Evolutionary conservation across 345 rosid species (phyloP).

Genomic region (Anacardium occidentale): DNA sequence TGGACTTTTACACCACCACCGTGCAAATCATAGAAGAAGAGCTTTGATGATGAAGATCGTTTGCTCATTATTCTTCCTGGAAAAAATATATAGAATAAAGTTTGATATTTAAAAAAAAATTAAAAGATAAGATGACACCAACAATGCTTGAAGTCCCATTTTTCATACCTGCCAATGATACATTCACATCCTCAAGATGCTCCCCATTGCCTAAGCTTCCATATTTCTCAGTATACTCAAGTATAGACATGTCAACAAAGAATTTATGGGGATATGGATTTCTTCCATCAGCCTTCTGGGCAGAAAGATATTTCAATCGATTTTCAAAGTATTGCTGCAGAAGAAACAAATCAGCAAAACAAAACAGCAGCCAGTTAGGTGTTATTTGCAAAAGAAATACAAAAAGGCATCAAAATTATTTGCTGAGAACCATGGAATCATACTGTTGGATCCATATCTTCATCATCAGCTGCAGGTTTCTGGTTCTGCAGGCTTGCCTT

Average conservation of each 20-base stretch:
- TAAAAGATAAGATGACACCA: neutral
- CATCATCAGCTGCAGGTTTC: conserved; percentile 76
- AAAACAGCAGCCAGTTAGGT: neutral
- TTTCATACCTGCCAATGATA: conserved; percentile 67
- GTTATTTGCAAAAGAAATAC: neutral
- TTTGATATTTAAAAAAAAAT: neutral
- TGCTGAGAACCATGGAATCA: neutral
- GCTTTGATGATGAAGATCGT: conserved; percentile 79
- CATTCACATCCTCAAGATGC: conserved; percentile 59
- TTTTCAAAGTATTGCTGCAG: conserved; percentile 91
- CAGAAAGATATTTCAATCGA: conserved; percentile 63
- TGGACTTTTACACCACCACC: conserved; percentile 76
- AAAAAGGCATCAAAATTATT: neutral
- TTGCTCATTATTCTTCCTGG: conserved; percentile 93
- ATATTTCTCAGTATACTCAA: conserved; percentile 58
- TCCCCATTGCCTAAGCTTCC: conserved; percentile 62
- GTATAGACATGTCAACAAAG: conserved; percentile 48
- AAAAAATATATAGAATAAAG: conserved; percentile 16
- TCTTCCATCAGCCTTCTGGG: conserved; percentile 62
- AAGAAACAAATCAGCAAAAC: conserved; percentile 10
- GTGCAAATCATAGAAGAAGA: conserved; percentile 86
- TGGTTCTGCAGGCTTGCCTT: conserved; percentile 36
- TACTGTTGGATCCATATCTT: conserved; percentile 97
- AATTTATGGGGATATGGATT: conserved; percentile 95
- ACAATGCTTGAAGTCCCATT: neutral